Base-by-base conservation (phyloP, 2,329 filamentous ascomycete genomes). In the Amesomyces nigricolor region DNA sequence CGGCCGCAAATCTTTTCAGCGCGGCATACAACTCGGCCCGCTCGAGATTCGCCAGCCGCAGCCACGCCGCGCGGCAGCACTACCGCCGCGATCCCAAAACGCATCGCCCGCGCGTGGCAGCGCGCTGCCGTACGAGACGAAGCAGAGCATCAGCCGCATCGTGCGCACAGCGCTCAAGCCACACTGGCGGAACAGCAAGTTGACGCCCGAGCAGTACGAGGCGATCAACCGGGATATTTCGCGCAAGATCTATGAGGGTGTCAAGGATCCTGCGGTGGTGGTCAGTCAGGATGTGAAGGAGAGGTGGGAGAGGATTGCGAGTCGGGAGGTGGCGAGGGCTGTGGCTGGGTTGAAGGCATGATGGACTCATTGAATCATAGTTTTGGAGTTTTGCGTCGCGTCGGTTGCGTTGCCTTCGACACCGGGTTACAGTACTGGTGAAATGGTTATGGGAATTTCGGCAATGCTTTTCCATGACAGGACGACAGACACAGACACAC, bases 221-320 rank as follows among this genome's bases (percentile, higher is more conserved):
- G 83, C 84, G 54, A 96, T 97, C 72, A 97, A 97, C 68, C 86
- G 91, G 59, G 86, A 88, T 58, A 85, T 97, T 35, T 96, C 90
- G 42, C 86, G 90, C 56, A 88, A 87, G 73, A 76, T 99, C 56
- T 99, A 99, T 71, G 90, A 84, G 61, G 80, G 83, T 58, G 76
- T 82, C 45, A 75, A 75, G 47, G 74, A 78, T 58, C 76, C 77
- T 13, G 72, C 77, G 17, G 71, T 76, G 9, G 11, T 13, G 22
- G 77, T 94, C 30, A 81, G 88, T 64, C 79, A 86, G 19, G 80
- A 83, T 29, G 81, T 82, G 54, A 81, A 84, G 55, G 81, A 80
- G 61, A 80, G 79, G 47, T 90, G 90, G 80, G 88, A 95, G 72
- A 83, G 80, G 63, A 79, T 89, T 65, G 91, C 91, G 13, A 81